Evolutionary conservation across 208 protist genomes (phyloP).

Genomic region (Vickermania ingenoplastis): DNA sequence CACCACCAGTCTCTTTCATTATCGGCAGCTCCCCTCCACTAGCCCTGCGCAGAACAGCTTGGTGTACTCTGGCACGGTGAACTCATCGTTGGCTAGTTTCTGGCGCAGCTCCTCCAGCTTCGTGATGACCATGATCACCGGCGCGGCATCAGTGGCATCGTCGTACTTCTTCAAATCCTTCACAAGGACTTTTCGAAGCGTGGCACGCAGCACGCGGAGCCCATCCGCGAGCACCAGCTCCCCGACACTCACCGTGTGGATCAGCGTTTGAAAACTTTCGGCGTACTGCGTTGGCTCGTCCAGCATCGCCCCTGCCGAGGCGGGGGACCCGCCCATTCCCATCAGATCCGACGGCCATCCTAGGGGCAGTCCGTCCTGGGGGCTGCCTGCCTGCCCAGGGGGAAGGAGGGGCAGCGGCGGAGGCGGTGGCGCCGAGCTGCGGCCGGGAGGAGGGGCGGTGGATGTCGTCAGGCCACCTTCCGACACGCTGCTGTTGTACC

Average conservation of each 20-base stretch:
- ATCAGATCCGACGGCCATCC: too few relatives aligned
- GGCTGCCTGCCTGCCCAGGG: too few relatives aligned
- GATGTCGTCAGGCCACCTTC: neutral
- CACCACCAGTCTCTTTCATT: too few relatives aligned
- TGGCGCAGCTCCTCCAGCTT: conserved; percentile 46
- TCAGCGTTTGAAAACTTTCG: conserved; percentile 46
- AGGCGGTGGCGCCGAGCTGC: too few relatives aligned
- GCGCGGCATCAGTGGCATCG: conserved; percentile 31
- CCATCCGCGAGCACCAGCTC: conserved; percentile 57
- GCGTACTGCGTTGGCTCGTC: conserved; percentile 36
- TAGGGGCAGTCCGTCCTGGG: too few relatives aligned
- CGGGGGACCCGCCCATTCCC: too few relatives aligned
- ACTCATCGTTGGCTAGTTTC: conserved; percentile 40
- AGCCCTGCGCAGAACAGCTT: conserved; percentile 68
- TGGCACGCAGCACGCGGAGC: conserved; percentile 18
- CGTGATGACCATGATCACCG: conserved; percentile 43
- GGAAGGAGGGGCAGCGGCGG: too few relatives aligned
- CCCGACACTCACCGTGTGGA: conserved; percentile 50
- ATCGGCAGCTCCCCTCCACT: conserved; percentile 45
- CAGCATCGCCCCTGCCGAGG: conserved; percentile 29
- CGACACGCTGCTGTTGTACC: neutral
- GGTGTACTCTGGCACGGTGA: conserved; percentile 49
- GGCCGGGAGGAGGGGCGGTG: too few relatives aligned
- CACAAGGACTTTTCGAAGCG: conserved; percentile 25
- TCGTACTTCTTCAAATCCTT: conserved; percentile 41